phyloP scores from a whole-genome alignment of 169 alveolate genomes.

The Condylostoma magnum region DNA sequence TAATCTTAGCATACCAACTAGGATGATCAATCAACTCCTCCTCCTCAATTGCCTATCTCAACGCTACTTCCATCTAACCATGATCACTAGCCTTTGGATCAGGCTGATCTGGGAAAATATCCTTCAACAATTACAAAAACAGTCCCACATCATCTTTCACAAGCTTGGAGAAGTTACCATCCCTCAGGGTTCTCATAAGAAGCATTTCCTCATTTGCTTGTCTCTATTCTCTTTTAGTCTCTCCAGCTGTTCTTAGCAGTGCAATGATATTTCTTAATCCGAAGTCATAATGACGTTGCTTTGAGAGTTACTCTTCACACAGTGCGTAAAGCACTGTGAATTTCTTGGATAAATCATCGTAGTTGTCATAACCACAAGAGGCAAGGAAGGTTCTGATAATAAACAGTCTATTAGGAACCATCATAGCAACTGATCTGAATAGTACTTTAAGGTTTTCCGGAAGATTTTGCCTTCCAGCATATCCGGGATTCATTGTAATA shows the following conservation, averaged over 20 bases:
- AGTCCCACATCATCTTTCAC: constrained; percentile 96
- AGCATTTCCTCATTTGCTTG: constrained; percentile 89
- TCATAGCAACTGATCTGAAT: constrained; percentile 95
- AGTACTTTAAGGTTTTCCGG: constrained; percentile 93
- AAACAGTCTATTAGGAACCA: constrained; percentile 95
- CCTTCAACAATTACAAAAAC: constrained; percentile 91
- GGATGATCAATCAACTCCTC: constrained; percentile 59
- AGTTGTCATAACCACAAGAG: constrained; percentile 89
- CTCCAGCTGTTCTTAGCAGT: constrained; percentile 93
- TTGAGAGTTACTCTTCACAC: constrained; percentile 94
- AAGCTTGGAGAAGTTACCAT: constrained; percentile 89
- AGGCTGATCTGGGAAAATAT: constrained; percentile 94
- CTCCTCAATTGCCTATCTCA: constrained; percentile 71
- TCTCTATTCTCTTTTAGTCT: constrained; percentile 85
- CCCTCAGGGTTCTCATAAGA: constrained; percentile 90
- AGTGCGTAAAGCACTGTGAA: constrained; percentile 92
- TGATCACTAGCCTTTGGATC: constrained; percentile 91
- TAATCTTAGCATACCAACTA: constrained; percentile 82
- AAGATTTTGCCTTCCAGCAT: constrained; percentile 93
- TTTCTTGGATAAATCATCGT: constrained; percentile 89
- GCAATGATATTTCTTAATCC: constrained; percentile 93
- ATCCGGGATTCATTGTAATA: constrained; percentile 96
- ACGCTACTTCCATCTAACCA: constrained; percentile 87
- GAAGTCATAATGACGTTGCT: constrained; percentile 94
- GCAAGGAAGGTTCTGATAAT: constrained; percentile 94